phyloP scores from a whole-genome alignment of 169 alveolate species.

The Plasmodium cynomolgi region DNA sequence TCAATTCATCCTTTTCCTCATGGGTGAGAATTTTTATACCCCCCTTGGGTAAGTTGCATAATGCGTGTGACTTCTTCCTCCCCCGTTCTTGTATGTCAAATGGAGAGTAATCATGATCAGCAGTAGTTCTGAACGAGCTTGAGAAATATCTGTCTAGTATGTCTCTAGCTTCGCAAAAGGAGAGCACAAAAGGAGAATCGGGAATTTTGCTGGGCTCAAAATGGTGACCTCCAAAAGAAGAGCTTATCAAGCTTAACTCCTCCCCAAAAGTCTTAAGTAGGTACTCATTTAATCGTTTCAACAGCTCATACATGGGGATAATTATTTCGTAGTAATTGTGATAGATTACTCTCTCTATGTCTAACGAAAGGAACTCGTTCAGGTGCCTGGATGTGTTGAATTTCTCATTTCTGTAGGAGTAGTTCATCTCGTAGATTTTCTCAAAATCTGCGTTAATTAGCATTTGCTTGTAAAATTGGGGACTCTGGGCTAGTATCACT shows the following conservation, averaged over 20 bases:
- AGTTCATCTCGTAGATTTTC: conserved; percentile 30
- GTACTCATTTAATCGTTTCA: background rate
- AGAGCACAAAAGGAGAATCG: conserved; percentile 4
- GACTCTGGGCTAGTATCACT: conserved; percentile 37
- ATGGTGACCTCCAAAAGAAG: background rate
- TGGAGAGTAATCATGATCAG: background rate
- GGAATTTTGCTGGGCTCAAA: background rate
- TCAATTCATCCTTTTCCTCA: conserved; percentile 22
- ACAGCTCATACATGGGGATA: conserved; percentile 24
- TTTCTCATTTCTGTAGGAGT: conserved; percentile 48
- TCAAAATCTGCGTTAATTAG: conserved; percentile 40
- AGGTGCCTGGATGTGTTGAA: conserved; percentile 40
- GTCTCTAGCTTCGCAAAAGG: conserved; percentile 49
- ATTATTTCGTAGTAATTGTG: conserved; percentile 40
- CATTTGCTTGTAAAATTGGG: conserved; percentile 62
- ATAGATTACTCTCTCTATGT: conserved; percentile 25
- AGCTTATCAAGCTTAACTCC: conserved; percentile 1
- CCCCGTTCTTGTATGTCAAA: background rate
- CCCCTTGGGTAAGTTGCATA: background rate
- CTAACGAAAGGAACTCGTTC: conserved; percentile 46
- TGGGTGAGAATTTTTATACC: background rate
- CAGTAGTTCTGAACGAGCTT: background rate
- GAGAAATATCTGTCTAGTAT: conserved; percentile 5
- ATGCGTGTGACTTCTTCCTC: background rate
- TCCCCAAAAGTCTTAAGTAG: background rate